A percentile compares a stretch with the other conserved stretches of the same genome.
These are phyloP conservation scores for Fusarium staphyleae DNA, from an alignment of 2,329 filamentous ascomycete species.

Conservation along the genomic window DNA sequence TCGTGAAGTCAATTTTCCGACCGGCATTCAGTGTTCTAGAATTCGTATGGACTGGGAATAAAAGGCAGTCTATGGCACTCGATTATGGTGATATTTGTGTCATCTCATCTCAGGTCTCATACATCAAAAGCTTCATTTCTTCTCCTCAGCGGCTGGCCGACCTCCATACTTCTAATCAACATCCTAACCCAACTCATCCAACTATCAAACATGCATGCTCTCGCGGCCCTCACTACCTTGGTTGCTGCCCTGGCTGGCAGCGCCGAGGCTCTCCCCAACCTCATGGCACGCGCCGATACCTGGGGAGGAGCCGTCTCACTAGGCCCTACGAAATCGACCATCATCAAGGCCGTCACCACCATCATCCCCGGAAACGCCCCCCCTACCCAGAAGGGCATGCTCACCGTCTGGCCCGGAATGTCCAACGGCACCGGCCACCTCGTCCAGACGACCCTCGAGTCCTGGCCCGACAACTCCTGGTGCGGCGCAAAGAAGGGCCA, in stretches of 20 bases:
- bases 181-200: not conserved
- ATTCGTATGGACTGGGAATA: not conserved
- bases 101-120: not conserved
- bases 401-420: constrained; percentile 33
- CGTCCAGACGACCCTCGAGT: constrained; percentile 32
- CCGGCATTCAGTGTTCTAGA: not conserved
- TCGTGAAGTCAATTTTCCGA: not conserved
- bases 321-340: constrained; percentile 32
- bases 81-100: not conserved
- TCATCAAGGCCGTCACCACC: constrained; percentile 34
- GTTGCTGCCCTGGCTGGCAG: constrained; percentile 20
- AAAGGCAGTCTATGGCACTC: not conserved
- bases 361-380: constrained; percentile 26
- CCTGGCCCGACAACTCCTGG: constrained; percentile 33
- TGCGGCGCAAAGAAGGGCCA: constrained; percentile 27
- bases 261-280: constrained; percentile 12
- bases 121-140: not conserved
- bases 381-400: constrained; percentile 21
- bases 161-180: too few species aligned
- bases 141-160: not conserved
- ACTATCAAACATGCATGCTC: constrained; percentile 11
- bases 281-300: constrained; percentile 10
- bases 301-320: constrained; percentile 34
- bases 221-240: constrained; percentile 18
- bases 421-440: constrained; percentile 34